Percentiles rank a stretch among this genome's conserved stretches.
Conservation (phyloP, 805 yeast genomes). For the Yarrowia sp. region DNA sequence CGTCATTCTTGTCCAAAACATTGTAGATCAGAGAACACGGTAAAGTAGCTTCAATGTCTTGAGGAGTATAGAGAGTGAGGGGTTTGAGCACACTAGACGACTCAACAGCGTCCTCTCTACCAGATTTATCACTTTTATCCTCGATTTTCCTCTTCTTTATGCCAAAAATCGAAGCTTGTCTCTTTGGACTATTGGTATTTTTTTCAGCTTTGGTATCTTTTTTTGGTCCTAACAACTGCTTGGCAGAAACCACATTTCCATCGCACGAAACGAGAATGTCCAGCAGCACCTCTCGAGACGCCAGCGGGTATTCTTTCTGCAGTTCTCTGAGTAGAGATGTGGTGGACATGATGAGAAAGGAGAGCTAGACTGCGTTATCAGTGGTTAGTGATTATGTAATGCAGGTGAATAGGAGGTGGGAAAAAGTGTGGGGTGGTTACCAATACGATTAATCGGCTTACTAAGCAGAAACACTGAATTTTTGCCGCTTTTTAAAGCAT, state of each 20-base stretch:
- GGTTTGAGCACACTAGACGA: background rate
- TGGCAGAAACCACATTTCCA: slow-evolving; percentile 53
- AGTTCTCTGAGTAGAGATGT: slow-evolving; percentile 49
- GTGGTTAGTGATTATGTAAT: background rate
- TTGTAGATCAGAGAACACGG: slow-evolving; percentile 61
- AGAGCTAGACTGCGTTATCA: too few species aligned
- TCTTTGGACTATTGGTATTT: background rate
- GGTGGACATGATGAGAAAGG: slow-evolving; percentile 1
- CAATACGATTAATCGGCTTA: too few species aligned
- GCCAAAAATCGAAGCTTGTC: slow-evolving; percentile 20
- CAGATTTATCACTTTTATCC: background rate
- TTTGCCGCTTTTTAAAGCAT: too few species aligned
- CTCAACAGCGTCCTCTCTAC: too few species aligned
- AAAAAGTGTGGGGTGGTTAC: too few species aligned
- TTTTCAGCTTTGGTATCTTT: background rate
- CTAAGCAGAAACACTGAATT: too few species aligned
- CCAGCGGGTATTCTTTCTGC: slow-evolving; percentile 54
- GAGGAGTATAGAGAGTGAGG: slow-evolving; percentile 54
- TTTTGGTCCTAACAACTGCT: background rate
- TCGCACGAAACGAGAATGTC: slow-evolving; percentile 63
- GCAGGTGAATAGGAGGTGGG: background rate
- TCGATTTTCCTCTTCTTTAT: background rate
- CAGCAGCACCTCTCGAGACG: slow-evolving; percentile 53
- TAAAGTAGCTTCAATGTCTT: slow-evolving; percentile 57
- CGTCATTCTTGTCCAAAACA: slow-evolving; percentile 60